phyloP scores from a whole-genome alignment of 441 rosid genomes.

The Adansonia gregorii region DNA sequence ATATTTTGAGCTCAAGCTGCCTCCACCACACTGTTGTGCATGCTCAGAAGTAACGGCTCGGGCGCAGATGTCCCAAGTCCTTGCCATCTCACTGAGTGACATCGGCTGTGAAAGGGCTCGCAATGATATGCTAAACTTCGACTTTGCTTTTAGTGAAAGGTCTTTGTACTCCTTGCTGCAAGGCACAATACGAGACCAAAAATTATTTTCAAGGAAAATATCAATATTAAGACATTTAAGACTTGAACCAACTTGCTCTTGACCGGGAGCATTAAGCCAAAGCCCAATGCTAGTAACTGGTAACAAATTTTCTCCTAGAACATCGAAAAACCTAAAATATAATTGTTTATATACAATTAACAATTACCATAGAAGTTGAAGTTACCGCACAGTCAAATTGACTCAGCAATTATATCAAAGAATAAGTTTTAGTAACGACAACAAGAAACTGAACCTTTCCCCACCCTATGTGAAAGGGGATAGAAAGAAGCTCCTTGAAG shows the following conservation, averaged over 20 bases:
- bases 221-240: background rate
- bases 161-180: conserved; percentile 73
- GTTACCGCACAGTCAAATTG: background rate
- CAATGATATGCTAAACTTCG: no score
- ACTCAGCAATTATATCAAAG: background rate
- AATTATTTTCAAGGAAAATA: background rate
- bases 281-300: background rate
- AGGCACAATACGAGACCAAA: conserved; percentile 18
- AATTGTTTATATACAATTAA: background rate
- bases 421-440: background rate
- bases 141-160: conserved; percentile 65
- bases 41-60: conserved; percentile 67
- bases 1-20: conserved; percentile 81
- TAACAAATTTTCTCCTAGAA: background rate
- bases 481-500: background rate
- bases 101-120: no score
- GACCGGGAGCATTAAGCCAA: background rate
- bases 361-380: background rate
- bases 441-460: background rate
- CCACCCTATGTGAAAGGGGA: background rate
- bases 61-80: conserved; percentile 82
- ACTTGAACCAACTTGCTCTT: no score
- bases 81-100: no score
- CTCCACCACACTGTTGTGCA: conserved; percentile 78
- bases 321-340: background rate